Conservation (phyloP, 2,329 filamentous ascomycete species). For the Capronia coronata region DNA sequence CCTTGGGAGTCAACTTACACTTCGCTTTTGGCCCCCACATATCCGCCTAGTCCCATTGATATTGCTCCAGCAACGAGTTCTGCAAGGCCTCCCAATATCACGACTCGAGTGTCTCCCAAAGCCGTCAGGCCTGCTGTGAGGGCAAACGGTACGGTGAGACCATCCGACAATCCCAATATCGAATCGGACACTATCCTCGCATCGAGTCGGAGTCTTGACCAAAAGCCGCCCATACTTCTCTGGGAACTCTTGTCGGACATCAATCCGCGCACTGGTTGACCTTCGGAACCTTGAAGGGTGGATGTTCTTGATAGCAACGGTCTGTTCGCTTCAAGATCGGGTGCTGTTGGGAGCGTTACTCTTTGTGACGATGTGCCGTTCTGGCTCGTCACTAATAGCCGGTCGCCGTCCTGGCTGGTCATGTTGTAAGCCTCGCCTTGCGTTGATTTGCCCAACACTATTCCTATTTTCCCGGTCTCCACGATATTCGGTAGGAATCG, state of each 20-base stretch:
- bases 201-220: slow-evolving; percentile 14
- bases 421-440: not conserved
- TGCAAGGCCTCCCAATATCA: slow-evolving; percentile 66
- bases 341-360: slow-evolving; percentile 18
- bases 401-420: slow-evolving; percentile 1
- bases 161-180: slow-evolving; percentile 71
- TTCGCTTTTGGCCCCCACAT: slow-evolving; percentile 56
- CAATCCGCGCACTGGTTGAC: slow-evolving; percentile 1
- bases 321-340: slow-evolving; percentile 20
- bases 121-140: slow-evolving; percentile 62
- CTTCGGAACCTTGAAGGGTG: slow-evolving; percentile 10
- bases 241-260: slow-evolving; percentile 13
- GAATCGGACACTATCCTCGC: slow-evolving; percentile 43
- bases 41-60: slow-evolving; percentile 70
- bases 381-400: not conserved
- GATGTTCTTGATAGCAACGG: slow-evolving; percentile 18
- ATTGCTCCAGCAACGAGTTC: slow-evolving; percentile 71
- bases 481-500: no score
- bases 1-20: slow-evolving; percentile 29
- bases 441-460: not conserved
- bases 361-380: slow-evolving; percentile 1
- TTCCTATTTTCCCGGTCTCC: no score
- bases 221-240: slow-evolving; percentile 5
- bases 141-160: slow-evolving; percentile 72
- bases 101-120: slow-evolving; percentile 58